Conservation (phyloP, 805 yeast genomes). For the Barnettozyma siamensis region DNA sequence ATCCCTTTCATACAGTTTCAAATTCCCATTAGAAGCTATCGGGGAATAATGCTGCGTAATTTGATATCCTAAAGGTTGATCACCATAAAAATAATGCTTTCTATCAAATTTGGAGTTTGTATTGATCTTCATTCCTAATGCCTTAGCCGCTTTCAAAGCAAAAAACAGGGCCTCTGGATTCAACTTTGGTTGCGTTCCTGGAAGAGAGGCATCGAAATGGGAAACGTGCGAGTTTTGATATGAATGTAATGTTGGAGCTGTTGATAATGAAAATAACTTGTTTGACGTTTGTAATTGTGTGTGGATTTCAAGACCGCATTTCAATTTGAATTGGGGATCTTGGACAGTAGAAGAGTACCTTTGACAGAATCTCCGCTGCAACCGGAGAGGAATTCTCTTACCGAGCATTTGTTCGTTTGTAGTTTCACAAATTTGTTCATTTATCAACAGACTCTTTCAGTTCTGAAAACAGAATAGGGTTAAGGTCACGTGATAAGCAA, state of each 20-base stretch:
- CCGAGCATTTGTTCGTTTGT: too few relatives aligned
- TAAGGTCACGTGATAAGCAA: too few relatives aligned
- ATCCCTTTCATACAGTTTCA: conserved; percentile 51
- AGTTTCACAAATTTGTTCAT: too few relatives aligned
- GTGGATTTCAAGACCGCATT: conserved; percentile 91
- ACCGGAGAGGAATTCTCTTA: neutral
- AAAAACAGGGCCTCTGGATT: conserved; percentile 67
- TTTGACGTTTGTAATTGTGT: conserved; percentile 72
- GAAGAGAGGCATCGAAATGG: conserved; percentile 78
- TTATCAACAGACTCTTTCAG: too few relatives aligned
- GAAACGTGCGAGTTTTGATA: conserved; percentile 68
- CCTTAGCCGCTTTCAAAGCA: conserved; percentile 69
- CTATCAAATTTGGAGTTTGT: conserved; percentile 70
- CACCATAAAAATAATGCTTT: conserved; percentile 94
- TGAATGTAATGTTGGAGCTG: conserved; percentile 39
- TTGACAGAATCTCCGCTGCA: neutral
- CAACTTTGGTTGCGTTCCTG: conserved; percentile 86
- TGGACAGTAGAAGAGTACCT: conserved; percentile 11
- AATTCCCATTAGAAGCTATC: conserved; percentile 59
- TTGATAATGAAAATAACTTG: conserved; percentile 72
- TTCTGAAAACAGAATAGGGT: too few relatives aligned
- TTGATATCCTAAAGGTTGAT: conserved; percentile 95
- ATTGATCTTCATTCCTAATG: conserved; percentile 57
- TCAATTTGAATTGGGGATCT: conserved; percentile 33
- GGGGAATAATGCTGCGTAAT: conserved; percentile 88